Evolutionary conservation across 805 yeast species (phyloP).

Genomic region (Lipomyces lipofer): DNA sequence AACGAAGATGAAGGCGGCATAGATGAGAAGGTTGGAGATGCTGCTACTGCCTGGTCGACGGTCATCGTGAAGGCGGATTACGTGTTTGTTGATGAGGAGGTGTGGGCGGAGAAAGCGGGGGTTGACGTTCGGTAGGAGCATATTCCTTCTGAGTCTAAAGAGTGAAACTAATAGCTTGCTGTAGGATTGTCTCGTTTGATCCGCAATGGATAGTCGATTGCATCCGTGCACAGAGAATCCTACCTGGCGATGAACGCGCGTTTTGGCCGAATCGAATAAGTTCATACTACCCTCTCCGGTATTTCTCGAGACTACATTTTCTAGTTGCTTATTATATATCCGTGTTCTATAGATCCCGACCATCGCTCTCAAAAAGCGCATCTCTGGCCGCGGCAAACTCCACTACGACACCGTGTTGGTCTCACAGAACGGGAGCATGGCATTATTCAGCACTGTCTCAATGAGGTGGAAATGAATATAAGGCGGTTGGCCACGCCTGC

Average conservation of each 20-base stretch:
- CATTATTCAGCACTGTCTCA: neutral
- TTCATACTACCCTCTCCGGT: neutral
- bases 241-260: conserved; percentile 1
- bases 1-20: neutral
- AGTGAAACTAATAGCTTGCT: neutral
- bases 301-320: neutral
- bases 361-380: neutral
- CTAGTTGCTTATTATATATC: neutral
- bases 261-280: conserved; percentile 2
- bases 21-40: neutral
- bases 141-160: neutral
- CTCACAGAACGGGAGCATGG: neutral
- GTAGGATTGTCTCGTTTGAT: conserved; percentile 6
- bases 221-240: neutral
- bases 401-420: neutral
- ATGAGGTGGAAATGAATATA: neutral
- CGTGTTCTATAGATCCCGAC: neutral
- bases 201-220: conserved; percentile 5
- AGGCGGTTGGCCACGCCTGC: neutral
- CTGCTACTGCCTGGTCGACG: neutral
- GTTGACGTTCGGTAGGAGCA: conserved; percentile 1
- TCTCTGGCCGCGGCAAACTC: neutral
- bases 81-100: conserved; percentile 4
- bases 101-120: neutral
- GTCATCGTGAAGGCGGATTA: neutral